Conservation (phyloP, 148 eudicot species). For the Heliamphora exappendiculata region DNA sequence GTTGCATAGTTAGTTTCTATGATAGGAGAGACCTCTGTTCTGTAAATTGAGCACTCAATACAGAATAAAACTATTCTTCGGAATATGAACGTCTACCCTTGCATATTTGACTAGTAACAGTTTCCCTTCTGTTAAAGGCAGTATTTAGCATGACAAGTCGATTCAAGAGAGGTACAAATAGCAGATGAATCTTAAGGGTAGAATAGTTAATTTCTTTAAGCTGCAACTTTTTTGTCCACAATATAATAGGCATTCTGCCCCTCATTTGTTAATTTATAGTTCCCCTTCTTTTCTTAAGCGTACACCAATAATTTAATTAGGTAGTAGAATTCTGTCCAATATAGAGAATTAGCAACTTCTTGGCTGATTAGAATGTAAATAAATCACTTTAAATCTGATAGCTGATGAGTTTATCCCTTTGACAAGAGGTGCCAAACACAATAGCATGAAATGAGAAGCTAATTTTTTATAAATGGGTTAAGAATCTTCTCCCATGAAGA, state of each 20-base stretch:
- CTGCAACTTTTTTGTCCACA: neutral
- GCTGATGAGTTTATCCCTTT: neutral
- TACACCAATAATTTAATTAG: neutral
- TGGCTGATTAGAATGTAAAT: neutral
- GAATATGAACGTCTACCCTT: slow-evolving; percentile 1
- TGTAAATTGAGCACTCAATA: neutral
- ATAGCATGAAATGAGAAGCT: neutral
- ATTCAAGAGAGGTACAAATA: neutral
- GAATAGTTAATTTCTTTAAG: neutral
- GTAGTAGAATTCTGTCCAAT: neutral
- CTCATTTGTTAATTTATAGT: neutral
- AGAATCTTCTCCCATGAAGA: neutral
- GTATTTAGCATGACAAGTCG: neutral
- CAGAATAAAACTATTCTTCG: neutral
- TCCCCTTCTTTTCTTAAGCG: neutral
- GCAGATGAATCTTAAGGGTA: neutral
- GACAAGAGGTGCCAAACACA: neutral
- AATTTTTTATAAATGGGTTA: neutral
- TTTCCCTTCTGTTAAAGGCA: neutral
- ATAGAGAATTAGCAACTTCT: neutral
- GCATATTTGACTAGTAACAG: neutral
- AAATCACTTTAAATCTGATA: neutral
- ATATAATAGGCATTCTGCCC: neutral
- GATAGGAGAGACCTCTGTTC: neutral
- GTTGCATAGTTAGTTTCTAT: neutral